Conservation (phyloP, 768 basidiomycete species). For the Leucocoprinus leucothites region DNA sequence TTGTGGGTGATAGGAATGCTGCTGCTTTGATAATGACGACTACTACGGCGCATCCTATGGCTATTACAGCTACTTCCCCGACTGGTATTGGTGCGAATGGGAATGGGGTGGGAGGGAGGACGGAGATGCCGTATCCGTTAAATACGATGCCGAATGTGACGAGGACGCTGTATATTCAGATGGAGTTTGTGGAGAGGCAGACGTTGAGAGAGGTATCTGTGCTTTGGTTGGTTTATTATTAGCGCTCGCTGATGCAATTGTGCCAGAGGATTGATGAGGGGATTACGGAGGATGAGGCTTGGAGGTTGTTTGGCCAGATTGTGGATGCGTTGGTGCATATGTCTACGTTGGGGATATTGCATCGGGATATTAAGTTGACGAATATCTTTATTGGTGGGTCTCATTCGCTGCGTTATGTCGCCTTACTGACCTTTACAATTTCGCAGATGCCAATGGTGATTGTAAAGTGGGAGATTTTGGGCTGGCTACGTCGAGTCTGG, state of each 20-base stretch:
- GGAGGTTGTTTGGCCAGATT: slow-evolving; percentile 88
- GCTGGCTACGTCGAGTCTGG: slow-evolving; percentile 78
- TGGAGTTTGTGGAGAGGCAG: slow-evolving; percentile 93
- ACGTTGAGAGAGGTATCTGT: slow-evolving; percentile 74
- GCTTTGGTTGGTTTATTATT: not conserved
- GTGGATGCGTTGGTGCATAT: slow-evolving; percentile 89
- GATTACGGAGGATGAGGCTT: slow-evolving; percentile 79
- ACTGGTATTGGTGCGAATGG: not conserved
- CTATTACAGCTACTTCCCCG: not conserved
- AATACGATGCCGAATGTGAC: slow-evolving; percentile 28
- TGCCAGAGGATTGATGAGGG: slow-evolving; percentile 75
- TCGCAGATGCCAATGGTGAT: slow-evolving; percentile 72
- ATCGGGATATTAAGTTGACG: slow-evolving; percentile 87
- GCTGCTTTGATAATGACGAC: not conserved
- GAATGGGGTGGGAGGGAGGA: slow-evolving; percentile 10
- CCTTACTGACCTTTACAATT: not conserved
- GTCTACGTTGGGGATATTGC: slow-evolving; percentile 82
- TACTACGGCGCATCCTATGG: slow-evolving; percentile 4
- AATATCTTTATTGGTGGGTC: slow-evolving; percentile 89
- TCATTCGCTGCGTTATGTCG: not conserved
- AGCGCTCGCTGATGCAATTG: not conserved
- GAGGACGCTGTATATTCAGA: slow-evolving; percentile 88
- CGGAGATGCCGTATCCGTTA: slow-evolving; percentile 22
- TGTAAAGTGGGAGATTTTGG: slow-evolving; percentile 96
- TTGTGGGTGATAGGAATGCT: not conserved